Conservation (phyloP, 345 rosid species). For the Euphorbia peplus region DNA sequence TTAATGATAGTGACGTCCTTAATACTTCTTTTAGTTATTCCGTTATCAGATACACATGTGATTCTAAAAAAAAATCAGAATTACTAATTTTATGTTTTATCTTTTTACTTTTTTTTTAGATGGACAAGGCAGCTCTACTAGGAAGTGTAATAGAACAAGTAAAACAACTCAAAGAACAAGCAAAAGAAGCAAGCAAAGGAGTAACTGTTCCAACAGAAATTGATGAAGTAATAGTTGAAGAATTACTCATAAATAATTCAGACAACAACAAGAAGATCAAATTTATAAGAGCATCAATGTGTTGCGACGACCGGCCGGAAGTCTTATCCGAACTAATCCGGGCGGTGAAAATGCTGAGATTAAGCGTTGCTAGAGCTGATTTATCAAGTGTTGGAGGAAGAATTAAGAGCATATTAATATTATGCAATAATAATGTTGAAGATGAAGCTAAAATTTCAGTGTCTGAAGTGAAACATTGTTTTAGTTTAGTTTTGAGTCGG, state of each 20-base stretch:
- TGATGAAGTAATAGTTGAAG: slow-evolving; percentile 66
- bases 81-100: too few species aligned
- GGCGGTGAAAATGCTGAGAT: slow-evolving; percentile 46
- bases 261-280: slow-evolving; percentile 14
- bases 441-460: slow-evolving; percentile 27
- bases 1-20: too few species aligned
- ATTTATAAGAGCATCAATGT: slow-evolving; percentile 57
- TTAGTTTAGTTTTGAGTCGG: slow-evolving; percentile 39
- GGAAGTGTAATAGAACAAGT: slow-evolving; percentile 71
- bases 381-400: slow-evolving; percentile 71
- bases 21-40: too few species aligned
- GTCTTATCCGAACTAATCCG: slow-evolving; percentile 58
- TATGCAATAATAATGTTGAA: slow-evolving; percentile 33
- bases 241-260: slow-evolving; percentile 29
- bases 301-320: slow-evolving; percentile 88
- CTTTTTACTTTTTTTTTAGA: slow-evolving; percentile 25
- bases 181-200: slow-evolving; percentile 47
- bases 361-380: slow-evolving; percentile 55
- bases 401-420: slow-evolving; percentile 54
- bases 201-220: slow-evolving; percentile 57
- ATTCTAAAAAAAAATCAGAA: too few species aligned
- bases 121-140: slow-evolving; percentile 89
- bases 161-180: slow-evolving; percentile 64
- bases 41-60: too few species aligned
- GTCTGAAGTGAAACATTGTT: slow-evolving; percentile 46